Base-by-base conservation (phyloP, 2,329 filamentous ascomycete genomes). In the Aspergillus brasiliensis region DNA sequence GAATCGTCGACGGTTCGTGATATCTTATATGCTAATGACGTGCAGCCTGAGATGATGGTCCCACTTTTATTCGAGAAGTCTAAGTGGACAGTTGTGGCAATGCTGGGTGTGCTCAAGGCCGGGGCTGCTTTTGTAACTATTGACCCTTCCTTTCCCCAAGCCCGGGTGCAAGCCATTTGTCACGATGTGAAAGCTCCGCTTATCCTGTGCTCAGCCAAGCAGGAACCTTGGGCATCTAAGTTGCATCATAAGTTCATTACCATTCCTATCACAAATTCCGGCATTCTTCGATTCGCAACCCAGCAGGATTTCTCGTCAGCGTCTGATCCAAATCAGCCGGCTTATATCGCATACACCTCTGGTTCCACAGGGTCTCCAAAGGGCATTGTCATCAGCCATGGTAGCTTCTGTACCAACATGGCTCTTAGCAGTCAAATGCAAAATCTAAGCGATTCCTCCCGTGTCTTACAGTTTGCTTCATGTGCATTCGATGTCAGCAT, bases 131-230 rank as follows among this genome's bases (percentile, higher is more conserved):
- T 72, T 58, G 63, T 71, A 15, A 62, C 73, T 13, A 66, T 72
- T 23, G 73, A 71, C 48, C 64, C 70, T 19, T 66, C 62, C 5
- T 63, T 71, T 23, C 73, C 71, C 0, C 59, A 72, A 3, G 70
- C 71, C 10, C 72, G 78, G 6, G 67, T 80, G 15, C 69, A 71
- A 5, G 71, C 56, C 8, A 68, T 70, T 49, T 63, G 60, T 15
- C 23, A 54, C 3, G 61, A 67, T 31, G 52, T 64, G 10, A 56
- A 61, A 13, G 62, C 62, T 2, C 47, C 53, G 5, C 19, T 64
- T 1, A 57, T 68, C 10, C n/a, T 69, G 11, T 62, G 64, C 13
- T 67, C 66, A 2, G 13, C 11, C 17, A 15, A 7, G 4, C 44
- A 25, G 17, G 17, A 21, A 19, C 1, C 3, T 4, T 8, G 10